A percentile compares a stretch with the other conserved stretches of the same genome.
phyloP scores from a whole-genome alignment of 1,139 yeast genomes.

The Pichia sp. region DNA sequence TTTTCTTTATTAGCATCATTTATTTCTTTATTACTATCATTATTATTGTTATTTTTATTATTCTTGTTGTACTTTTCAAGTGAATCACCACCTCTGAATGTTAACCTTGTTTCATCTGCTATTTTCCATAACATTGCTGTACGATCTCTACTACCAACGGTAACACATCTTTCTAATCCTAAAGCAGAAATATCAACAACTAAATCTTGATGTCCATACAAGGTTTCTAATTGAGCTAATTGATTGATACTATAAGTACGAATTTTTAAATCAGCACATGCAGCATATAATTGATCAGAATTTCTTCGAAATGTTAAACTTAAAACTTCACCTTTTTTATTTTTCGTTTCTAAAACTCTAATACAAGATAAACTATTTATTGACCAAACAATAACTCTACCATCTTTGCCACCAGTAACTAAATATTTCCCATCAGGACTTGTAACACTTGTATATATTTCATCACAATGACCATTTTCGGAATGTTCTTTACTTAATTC shows the following conservation, averaged over 20 bases:
- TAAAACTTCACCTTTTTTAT: conserved; percentile 63
- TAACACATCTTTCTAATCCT: conserved; percentile 83
- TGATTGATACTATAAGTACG: conserved; percentile 84
- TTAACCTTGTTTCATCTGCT: conserved; percentile 86
- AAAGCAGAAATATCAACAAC: conserved; percentile 78
- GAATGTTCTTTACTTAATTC: conserved; percentile 36
- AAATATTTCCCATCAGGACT: conserved; percentile 83
- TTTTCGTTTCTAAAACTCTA: conserved; percentile 68
- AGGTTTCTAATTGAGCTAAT: conserved; percentile 79
- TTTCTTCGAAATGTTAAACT: conserved; percentile 72
- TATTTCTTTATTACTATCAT: background rate
- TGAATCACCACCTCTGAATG: conserved; percentile 86
- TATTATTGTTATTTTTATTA: conserved; percentile 31
- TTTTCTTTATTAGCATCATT: conserved; percentile 5
- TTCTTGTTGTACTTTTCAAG: conserved; percentile 35
- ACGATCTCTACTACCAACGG: conserved; percentile 92
- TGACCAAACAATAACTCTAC: conserved; percentile 79
- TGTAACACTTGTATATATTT: conserved; percentile 72
- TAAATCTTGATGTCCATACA: conserved; percentile 93
- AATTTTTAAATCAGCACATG: conserved; percentile 87
- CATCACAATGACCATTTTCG: conserved; percentile 66
- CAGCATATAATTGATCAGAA: conserved; percentile 82
- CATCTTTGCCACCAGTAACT: conserved; percentile 87
- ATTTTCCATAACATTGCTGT: conserved; percentile 97
- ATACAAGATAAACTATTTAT: conserved; percentile 68